A percentile compares a stretch with the other conserved stretches of the same genome.
These are phyloP conservation scores for Apiospora hydei DNA, from an alignment of 2,329 filamentous ascomycete genomes.

Conservation along the genomic window DNA sequence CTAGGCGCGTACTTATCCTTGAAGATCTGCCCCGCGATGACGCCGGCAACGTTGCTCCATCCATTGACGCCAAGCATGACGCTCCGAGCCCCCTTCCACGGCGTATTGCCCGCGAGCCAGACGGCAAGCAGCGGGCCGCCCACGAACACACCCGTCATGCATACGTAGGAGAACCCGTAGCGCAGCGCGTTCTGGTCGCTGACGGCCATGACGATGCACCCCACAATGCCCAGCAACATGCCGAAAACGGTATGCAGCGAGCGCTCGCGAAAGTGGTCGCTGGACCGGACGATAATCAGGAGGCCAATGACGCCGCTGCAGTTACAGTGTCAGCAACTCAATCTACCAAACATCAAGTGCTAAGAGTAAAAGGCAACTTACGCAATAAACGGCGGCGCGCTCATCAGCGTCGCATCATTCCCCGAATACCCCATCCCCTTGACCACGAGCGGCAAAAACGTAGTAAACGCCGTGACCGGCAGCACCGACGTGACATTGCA, in stretches of 20 bases:
- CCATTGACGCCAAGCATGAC: constrained; percentile 62
- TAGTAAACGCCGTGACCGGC: constrained; percentile 31
- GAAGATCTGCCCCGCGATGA: constrained; percentile 36
- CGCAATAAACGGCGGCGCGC: constrained; percentile 29
- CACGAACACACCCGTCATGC: constrained; percentile 47
- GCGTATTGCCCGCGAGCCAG: constrained; percentile 62
- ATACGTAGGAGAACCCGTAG: constrained; percentile 35
- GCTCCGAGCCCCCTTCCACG: constrained; percentile 60
- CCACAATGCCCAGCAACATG: constrained; percentile 31
- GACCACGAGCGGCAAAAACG: constrained; percentile 31
- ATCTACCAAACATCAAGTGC: not conserved
- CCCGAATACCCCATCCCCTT: constrained; percentile 30
- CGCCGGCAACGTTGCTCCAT: constrained; percentile 47
- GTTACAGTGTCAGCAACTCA: not conserved
- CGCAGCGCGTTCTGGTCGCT: constrained; percentile 31
- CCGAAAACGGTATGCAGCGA: constrained; percentile 34
- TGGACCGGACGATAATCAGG: constrained; percentile 32
- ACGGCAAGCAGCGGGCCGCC: constrained; percentile 60
- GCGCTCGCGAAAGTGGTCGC: constrained; percentile 34
- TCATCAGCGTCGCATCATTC: constrained; percentile 25
- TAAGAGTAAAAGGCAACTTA: not conserved
- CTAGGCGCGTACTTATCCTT: constrained; percentile 35
- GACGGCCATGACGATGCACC: constrained; percentile 34
- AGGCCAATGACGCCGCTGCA: constrained; percentile 28
- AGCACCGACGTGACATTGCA: constrained; percentile 30